A percentile compares a stretch with the other conserved stretches of the same genome.
Evolutionary conservation across 2,329 filamentous ascomycete species (phyloP).

Genomic region (Lachnellula cervina): DNA sequence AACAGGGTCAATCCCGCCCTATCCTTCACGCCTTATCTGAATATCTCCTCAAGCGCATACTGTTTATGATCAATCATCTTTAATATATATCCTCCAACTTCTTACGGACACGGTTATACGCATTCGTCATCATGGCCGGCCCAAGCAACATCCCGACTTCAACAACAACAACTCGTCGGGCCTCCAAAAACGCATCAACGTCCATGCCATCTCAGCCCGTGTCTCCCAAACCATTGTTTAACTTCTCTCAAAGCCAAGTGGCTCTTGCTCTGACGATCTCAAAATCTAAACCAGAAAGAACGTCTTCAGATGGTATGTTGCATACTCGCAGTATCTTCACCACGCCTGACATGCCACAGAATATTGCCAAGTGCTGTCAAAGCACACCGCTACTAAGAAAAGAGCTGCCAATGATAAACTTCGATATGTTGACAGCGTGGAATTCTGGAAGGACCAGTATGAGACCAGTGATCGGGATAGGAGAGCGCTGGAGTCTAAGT

Average conservation of each 20-base stretch:
- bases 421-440: conserved; percentile 25
- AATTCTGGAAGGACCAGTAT: conserved; percentile 29
- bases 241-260: conserved; percentile 22
- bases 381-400: conserved; percentile 13
- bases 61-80: too few relatives aligned
- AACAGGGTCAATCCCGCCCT: too few relatives aligned
- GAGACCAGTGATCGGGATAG: conserved; percentile 19
- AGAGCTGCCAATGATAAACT: conserved; percentile 1
- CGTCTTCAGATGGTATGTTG: conserved; percentile 19
- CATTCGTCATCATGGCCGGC: too few relatives aligned
- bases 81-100: too few relatives aligned
- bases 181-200: background rate
- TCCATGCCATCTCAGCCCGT: background rate
- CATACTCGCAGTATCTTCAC: background rate
- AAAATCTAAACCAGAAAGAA: conserved; percentile 19
- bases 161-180: background rate
- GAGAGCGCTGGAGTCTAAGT: conserved; percentile 19
- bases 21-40: too few relatives aligned
- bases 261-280: conserved; percentile 22
- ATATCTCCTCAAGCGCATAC: too few relatives aligned
- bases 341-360: conserved; percentile 18
- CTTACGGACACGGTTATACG: too few relatives aligned
- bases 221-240: conserved; percentile 2
- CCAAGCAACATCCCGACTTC: background rate
- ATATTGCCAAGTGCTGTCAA: conserved; percentile 20